A percentile compares a stretch with the other conserved stretches of the same genome.
Conservation (phyloP, 1,139 yeast genomes). For the Hanseniaspora uvarum region DNA sequence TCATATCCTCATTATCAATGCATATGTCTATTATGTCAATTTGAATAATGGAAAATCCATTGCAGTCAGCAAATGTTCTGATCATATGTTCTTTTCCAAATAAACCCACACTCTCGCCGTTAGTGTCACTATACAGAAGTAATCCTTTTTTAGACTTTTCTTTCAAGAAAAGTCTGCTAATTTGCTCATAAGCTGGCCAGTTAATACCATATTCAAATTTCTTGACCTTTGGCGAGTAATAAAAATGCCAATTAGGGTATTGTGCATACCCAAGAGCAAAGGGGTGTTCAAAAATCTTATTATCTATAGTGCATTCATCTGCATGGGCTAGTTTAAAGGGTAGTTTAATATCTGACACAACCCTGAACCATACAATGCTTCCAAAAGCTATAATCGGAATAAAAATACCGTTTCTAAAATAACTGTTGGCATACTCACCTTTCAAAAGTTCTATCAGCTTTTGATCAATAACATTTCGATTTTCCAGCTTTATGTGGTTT, state of each 20-base stretch:
- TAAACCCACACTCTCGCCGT: not conserved
- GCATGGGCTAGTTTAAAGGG: not conserved
- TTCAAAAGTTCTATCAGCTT: not conserved
- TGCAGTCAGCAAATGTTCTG: not conserved
- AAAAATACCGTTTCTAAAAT: not conserved
- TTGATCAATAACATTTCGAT: not conserved
- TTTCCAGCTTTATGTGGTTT: not conserved
- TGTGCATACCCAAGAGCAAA: not conserved
- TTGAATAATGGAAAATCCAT: not conserved
- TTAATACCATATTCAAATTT: not conserved
- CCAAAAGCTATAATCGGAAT: not conserved
- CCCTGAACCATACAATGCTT: not conserved
- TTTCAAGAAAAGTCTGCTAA: not conserved
- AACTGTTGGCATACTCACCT: not conserved
- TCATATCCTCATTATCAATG: not conserved
- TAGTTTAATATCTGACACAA: not conserved
- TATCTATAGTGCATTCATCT: not conserved
- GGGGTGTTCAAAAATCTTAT: not conserved
- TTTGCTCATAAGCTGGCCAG: not conserved
- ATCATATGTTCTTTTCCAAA: not conserved
- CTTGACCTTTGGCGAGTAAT: not conserved
- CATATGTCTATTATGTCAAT: constrained; percentile 5
- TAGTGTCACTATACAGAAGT: not conserved
- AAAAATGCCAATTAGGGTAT: constrained; percentile 1
- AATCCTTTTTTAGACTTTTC: not conserved